Percentiles rank a stretch among this genome's conserved stretches.
Conservation (phyloP, 2,329 filamentous ascomycete genomes). For the Diplodia sapinea region DNA sequence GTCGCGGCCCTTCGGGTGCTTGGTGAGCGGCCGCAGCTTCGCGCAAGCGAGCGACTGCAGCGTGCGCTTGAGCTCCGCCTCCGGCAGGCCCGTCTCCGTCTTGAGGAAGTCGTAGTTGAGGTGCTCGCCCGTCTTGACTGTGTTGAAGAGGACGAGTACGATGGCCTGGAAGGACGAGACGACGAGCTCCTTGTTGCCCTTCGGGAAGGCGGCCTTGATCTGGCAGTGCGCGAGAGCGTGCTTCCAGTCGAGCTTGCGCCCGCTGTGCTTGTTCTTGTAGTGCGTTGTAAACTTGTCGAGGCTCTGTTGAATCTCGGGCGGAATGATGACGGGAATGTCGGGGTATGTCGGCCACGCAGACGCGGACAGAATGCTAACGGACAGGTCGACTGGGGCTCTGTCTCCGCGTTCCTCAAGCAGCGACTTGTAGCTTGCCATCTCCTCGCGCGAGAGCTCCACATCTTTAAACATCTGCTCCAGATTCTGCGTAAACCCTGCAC, state of each 20-base stretch:
- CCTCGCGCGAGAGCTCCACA: constrained; percentile 88
- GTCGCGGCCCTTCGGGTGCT: constrained; percentile 84
- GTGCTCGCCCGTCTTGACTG: constrained; percentile 64
- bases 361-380: constrained; percentile 88
- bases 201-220: constrained; percentile 78
- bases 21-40: constrained; percentile 80
- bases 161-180: constrained; percentile 93
- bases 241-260: constrained; percentile 87
- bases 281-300: constrained; percentile 82
- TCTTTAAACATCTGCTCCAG: constrained; percentile 99
- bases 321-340: constrained; percentile 76
- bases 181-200: constrained; percentile 82
- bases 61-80: constrained; percentile 85
- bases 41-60: constrained; percentile 94
- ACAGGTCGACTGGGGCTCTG: constrained; percentile 70
- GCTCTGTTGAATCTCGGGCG: constrained; percentile 74
- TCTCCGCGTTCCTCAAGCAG: constrained; percentile 66
- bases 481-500: constrained; percentile 92
- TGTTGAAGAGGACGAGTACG: constrained; percentile 89
- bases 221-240: constrained; percentile 91
- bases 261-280: constrained; percentile 89
- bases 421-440: constrained; percentile 86
- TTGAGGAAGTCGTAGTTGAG: constrained; percentile 79
- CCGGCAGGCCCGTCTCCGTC: constrained; percentile 73
- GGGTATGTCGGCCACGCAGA: constrained; percentile 93